Percentiles rank a stretch among this genome's conserved stretches.
These are phyloP conservation scores for Trametes polyzona DNA, from an alignment of 1,284 basidiomycete genomes.

Conservation along the genomic window DNA sequence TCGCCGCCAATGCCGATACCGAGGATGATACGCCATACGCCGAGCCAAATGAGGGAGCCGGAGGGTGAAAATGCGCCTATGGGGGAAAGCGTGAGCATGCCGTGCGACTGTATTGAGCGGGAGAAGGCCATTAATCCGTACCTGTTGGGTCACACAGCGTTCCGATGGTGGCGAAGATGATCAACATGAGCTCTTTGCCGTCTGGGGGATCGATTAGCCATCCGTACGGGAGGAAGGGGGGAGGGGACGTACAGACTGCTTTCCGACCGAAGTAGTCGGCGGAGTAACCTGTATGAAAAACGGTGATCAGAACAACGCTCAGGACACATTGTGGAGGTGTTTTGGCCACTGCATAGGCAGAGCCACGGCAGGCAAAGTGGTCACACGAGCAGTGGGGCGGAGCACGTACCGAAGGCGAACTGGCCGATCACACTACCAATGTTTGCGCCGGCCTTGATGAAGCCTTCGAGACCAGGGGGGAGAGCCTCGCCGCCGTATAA, in stretches of 20 bases:
- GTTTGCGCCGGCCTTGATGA: constrained; percentile 72
- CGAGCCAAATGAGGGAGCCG: constrained; percentile 60
- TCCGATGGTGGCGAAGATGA: constrained; percentile 73
- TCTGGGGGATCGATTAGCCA: constrained; percentile 39
- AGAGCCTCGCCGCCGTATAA: constrained; percentile 60
- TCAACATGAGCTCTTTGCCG: constrained; percentile 81
- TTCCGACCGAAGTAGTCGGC: constrained; percentile 74
- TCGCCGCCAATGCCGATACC: constrained; percentile 83
- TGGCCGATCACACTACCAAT: constrained; percentile 79
- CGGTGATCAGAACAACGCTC: background rate
- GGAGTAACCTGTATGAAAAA: constrained; percentile 41
- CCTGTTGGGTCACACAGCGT: constrained; percentile 54
- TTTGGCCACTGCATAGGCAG: background rate
- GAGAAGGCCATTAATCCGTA: constrained; percentile 14
- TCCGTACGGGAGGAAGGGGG: background rate
- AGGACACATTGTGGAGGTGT: background rate
- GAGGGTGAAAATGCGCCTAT: constrained; percentile 48
- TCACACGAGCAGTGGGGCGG: constrained; percentile 7
- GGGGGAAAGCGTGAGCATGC: background rate
- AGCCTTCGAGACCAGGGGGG: constrained; percentile 61
- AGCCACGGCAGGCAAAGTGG: constrained; percentile 15
- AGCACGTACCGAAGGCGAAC: constrained; percentile 59
- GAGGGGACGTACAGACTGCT: constrained; percentile 54
- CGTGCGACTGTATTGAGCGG: background rate
- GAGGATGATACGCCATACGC: constrained; percentile 70